Evolutionary conservation across 2,329 filamentous ascomycete genomes (phyloP).

Genomic region (Talaromyces sp.): DNA sequence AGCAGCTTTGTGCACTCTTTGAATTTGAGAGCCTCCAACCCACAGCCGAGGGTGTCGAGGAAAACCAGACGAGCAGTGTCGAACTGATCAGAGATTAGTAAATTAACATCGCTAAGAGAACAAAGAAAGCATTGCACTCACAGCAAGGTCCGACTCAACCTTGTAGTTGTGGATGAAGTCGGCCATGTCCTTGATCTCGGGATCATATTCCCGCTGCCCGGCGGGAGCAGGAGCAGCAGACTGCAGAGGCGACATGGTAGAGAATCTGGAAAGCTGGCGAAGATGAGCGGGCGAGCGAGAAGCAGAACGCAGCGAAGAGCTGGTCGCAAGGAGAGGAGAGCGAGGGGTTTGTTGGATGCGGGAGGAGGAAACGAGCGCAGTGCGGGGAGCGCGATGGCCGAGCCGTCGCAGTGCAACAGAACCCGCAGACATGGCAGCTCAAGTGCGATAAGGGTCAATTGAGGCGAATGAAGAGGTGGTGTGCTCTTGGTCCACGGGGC

Average conservation of each 20-base stretch:
- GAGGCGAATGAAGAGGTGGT: not conserved
- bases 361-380: slow-evolving; percentile 38
- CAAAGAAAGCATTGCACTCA: slow-evolving; percentile 44
- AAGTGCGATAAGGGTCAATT: not conserved
- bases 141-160: slow-evolving; percentile 85
- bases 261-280: slow-evolving; percentile 28
- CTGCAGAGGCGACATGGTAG: slow-evolving; percentile 37
- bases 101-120: not conserved
- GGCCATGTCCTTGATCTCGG: slow-evolving; percentile 92
- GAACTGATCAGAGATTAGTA: slow-evolving; percentile 41
- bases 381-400: slow-evolving; percentile 34
- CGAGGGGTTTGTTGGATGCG: slow-evolving; percentile 39
- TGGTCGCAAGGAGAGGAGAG: slow-evolving; percentile 21
- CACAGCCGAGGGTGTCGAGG: slow-evolving; percentile 93
- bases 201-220: slow-evolving; percentile 62
- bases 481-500: not conserved
- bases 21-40: slow-evolving; percentile 90
- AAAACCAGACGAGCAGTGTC: slow-evolving; percentile 96
- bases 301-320: slow-evolving; percentile 14
- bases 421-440: slow-evolving; percentile 33
- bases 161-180: slow-evolving; percentile 89
- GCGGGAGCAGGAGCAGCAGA: slow-evolving; percentile 27
- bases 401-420: slow-evolving; percentile 36
- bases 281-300: slow-evolving; percentile 12
- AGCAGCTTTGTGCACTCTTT: slow-evolving; percentile 94